These are phyloP conservation scores for Secale cereale DNA, from an alignment of 176 grass and related monocot genomes.

Conservation along the genomic window DNA sequence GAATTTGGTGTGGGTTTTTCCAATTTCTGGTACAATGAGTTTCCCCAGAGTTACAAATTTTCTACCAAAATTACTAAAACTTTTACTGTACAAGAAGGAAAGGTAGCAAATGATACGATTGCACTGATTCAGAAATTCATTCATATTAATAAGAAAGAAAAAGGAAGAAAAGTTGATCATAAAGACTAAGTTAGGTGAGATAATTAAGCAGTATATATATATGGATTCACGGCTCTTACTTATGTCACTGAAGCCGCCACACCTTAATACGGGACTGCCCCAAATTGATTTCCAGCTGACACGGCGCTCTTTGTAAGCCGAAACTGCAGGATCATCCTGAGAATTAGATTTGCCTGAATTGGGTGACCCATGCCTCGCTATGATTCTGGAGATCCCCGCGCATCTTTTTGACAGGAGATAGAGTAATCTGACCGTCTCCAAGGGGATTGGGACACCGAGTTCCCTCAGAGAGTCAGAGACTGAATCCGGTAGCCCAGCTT, in stretches of 20 bases:
- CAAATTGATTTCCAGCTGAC: not conserved
- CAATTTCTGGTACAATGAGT: no score
- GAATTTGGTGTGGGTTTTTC: no score
- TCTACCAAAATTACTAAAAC: no score
- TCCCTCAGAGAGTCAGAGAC: not conserved
- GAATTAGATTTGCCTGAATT: not conserved
- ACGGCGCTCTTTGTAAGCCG: not conserved
- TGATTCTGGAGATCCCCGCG: not conserved
- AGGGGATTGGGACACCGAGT: not conserved
- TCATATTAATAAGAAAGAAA: no score
- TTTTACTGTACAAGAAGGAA: no score
- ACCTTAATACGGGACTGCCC: not conserved
- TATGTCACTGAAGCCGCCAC: not conserved
- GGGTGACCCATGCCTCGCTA: not conserved
- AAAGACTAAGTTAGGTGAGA: no score
- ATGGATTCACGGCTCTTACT: not conserved
- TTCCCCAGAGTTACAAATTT: no score
- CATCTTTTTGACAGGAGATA: not conserved
- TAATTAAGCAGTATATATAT: no score
- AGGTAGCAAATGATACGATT: no score
- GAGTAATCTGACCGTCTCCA: not conserved
- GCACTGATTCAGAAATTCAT: no score
- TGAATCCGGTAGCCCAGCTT: not conserved
- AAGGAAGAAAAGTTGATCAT: no score
- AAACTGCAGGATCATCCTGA: not conserved